Conservation (phyloP, 2,329 filamentous ascomycete species). For the Microdochium paspali region DNA sequence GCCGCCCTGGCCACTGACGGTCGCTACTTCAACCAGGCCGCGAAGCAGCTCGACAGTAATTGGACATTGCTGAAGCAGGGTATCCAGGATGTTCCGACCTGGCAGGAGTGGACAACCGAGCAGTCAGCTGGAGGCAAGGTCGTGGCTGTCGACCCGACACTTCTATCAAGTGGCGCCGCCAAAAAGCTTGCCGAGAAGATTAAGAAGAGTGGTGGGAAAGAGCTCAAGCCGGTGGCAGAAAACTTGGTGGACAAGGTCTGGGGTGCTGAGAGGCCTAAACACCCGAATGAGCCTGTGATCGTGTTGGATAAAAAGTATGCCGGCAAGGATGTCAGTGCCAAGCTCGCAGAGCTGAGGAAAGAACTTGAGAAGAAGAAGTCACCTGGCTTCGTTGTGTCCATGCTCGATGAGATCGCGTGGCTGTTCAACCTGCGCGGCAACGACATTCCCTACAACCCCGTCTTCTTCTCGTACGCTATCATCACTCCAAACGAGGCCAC, state of each 20-base stretch:
- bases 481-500: constrained; percentile 69
- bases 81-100: constrained; percentile 86
- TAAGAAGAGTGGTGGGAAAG: constrained; percentile 72
- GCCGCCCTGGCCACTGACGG: constrained; percentile 91
- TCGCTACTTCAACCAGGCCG: constrained; percentile 94
- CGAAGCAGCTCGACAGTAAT: constrained; percentile 81
- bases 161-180: constrained; percentile 59
- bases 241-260: constrained; percentile 93
- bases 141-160: constrained; percentile 83
- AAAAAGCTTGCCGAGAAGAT: constrained; percentile 77
- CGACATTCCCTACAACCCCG: constrained; percentile 95
- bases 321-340: constrained; percentile 74
- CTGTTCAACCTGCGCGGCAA: constrained; percentile 93
- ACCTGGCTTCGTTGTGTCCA: constrained; percentile 79
- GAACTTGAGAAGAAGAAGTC: constrained; percentile 86
- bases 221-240: constrained; percentile 63
- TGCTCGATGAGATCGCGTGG: constrained; percentile 96
- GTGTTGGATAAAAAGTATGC: constrained; percentile 64
- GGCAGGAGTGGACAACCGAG: constrained; percentile 91
- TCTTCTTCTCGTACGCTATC: constrained; percentile 95
- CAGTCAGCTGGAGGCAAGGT: constrained; percentile 78
- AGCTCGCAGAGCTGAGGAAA: constrained; percentile 79
- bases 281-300: constrained; percentile 67
- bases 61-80: constrained; percentile 92
- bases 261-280: constrained; percentile 61